phyloP scores from a whole-genome alignment of 805 yeast species.

The Zygoascus flipseniorum region DNA sequence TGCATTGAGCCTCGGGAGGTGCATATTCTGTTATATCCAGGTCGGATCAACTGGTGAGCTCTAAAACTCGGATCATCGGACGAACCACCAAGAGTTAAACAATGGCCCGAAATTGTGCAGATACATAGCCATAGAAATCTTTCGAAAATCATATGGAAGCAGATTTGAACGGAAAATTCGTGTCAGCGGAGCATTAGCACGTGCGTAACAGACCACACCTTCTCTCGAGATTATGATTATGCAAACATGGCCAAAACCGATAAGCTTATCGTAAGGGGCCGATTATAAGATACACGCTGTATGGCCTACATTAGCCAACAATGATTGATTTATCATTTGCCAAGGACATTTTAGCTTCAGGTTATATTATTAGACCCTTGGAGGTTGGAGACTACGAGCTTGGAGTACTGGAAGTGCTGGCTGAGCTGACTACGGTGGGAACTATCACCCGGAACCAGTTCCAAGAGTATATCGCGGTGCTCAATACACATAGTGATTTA shows the following conservation, averaged over 20 bases:
- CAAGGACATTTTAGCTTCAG: slow-evolving; percentile 6
- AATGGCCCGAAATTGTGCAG: background rate
- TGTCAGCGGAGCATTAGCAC: background rate
- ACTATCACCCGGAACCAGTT: slow-evolving; percentile 6
- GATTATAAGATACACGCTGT: too few relatives aligned
- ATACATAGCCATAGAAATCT: background rate
- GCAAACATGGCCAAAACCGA: background rate
- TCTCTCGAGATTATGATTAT: background rate
- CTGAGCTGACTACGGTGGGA: slow-evolving; percentile 13
- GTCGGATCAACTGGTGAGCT: background rate
- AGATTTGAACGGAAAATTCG: background rate
- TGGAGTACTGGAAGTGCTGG: slow-evolving; percentile 12
- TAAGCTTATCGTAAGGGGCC: background rate
- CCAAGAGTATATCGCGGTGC: slow-evolving; percentile 4
- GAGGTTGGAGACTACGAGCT: slow-evolving; percentile 9
- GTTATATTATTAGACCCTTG: slow-evolving; percentile 10
- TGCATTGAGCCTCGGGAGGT: slow-evolving; percentile 11
- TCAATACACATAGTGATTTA: background rate
- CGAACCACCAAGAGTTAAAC: background rate
- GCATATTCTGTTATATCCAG: slow-evolving; percentile 12
- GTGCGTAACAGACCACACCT: background rate
- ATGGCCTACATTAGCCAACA: too few relatives aligned
- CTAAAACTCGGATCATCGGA: background rate
- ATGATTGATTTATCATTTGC: background rate
- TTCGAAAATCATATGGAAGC: background rate